A percentile compares a stretch with the other conserved stretches of the same genome.
Conservation (phyloP, 2,329 filamentous ascomycete genomes). For the Colletotrichum eleusines region DNA sequence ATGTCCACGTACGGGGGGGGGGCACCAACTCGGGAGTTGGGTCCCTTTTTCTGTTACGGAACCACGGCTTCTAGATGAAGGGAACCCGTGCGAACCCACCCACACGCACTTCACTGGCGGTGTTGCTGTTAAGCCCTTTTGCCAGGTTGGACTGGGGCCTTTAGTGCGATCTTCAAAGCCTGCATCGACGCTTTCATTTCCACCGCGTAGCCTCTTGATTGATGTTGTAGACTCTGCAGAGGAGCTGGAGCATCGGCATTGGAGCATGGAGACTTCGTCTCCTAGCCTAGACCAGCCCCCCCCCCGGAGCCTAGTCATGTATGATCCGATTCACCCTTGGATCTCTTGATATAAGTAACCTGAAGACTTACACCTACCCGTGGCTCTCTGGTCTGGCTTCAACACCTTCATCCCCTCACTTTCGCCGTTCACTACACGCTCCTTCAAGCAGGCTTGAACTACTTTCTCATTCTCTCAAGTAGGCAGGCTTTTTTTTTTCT, state of each 20-base stretch:
- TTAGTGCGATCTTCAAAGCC: conserved; percentile 37
- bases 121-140: conserved; percentile 23
- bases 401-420: conserved; percentile 14
- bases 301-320: not conserved
- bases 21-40: conserved; percentile 21
- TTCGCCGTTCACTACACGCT: conserved; percentile 31
- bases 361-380: conserved; percentile 7
- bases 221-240: conserved; percentile 26
- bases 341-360: conserved; percentile 37
- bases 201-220: conserved; percentile 41
- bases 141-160: conserved; percentile 28
- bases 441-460: conserved; percentile 41
- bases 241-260: conserved; percentile 9
- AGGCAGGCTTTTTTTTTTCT: conserved; percentile 19
- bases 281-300: conserved; percentile 10
- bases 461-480: conserved; percentile 30
- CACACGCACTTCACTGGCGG: not conserved
- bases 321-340: not conserved
- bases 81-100: not conserved
- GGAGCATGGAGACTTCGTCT: not conserved
- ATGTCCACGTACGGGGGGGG: conserved; percentile 26
- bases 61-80: not conserved
- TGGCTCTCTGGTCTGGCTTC: not conserved
- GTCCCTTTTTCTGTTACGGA: not conserved
- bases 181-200: conserved; percentile 40